Evolutionary conservation across 1,284 basidiomycete species (phyloP).

Genomic region (Athelia psychrophila): DNA sequence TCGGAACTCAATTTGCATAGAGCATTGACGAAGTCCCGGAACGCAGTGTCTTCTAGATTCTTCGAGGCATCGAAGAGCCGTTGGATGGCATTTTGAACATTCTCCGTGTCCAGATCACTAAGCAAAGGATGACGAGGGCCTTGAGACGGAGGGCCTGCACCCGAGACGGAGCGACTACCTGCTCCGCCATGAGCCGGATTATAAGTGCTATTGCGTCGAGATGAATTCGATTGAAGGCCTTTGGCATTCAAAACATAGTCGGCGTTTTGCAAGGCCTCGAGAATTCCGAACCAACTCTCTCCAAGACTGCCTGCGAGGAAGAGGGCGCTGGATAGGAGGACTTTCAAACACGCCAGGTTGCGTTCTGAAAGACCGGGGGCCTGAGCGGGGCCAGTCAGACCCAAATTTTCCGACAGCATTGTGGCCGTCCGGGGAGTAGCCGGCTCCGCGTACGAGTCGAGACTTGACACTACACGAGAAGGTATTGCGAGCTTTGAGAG

Average conservation of each 20-base stretch:
- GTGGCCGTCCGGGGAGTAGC: slow-evolving; percentile 57
- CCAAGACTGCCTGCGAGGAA: slow-evolving; percentile 85
- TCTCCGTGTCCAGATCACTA: slow-evolving; percentile 75
- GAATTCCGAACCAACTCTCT: slow-evolving; percentile 86
- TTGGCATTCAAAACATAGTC: slow-evolving; percentile 82
- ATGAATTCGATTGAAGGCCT: slow-evolving; percentile 27
- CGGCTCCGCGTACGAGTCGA: slow-evolving; percentile 71
- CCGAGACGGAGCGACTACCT: slow-evolving; percentile 35
- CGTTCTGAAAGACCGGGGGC: slow-evolving; percentile 81
- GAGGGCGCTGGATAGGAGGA: slow-evolving; percentile 75
- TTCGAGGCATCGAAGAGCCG: slow-evolving; percentile 82
- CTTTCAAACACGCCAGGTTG: slow-evolving; percentile 89
- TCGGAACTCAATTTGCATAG: slow-evolving; percentile 84
- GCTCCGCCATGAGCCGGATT: neutral
- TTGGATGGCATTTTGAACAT: slow-evolving; percentile 70
- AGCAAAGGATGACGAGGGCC: slow-evolving; percentile 54
- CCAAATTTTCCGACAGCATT: slow-evolving; percentile 72
- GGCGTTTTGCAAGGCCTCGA: slow-evolving; percentile 90
- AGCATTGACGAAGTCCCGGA: slow-evolving; percentile 78
- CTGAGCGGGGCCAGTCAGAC: slow-evolving; percentile 46
- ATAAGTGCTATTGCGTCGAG: neutral
- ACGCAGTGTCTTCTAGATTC: slow-evolving; percentile 80
- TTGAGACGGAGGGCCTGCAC: slow-evolving; percentile 12
- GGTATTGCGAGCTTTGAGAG: slow-evolving; percentile 90
- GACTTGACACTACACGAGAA: slow-evolving; percentile 78